A percentile compares a stretch with the other conserved stretches of the same genome.
These are phyloP conservation scores for Tylopilus felleus DNA, from an alignment of 768 basidiomycete genomes.

Conservation along the genomic window DNA sequence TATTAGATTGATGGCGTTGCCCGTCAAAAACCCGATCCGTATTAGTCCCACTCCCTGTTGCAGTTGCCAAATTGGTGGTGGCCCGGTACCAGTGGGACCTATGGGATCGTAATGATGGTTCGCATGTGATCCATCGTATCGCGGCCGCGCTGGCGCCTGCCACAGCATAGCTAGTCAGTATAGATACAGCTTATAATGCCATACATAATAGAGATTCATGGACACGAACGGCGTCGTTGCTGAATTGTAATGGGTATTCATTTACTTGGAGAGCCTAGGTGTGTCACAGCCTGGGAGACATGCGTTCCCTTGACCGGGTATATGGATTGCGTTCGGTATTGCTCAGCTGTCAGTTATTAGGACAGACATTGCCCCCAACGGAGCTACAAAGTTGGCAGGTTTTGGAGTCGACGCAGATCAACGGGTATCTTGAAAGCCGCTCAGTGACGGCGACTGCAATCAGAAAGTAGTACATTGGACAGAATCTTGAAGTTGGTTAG, in stretches of 20 bases:
- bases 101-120: conserved; percentile 17
- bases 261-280: neutral
- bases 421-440: neutral
- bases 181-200: conserved; percentile 21
- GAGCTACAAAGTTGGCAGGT: neutral
- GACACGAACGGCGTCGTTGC: neutral
- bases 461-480: neutral
- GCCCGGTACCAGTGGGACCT: conserved; percentile 10
- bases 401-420: neutral
- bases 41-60: conserved; percentile 51
- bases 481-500: too few species aligned
- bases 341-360: too few species aligned
- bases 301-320: neutral
- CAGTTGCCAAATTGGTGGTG: conserved; percentile 28
- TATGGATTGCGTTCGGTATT: neutral
- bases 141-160: conserved; percentile 25
- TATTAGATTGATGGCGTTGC: conserved; percentile 61
- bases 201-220: conserved; percentile 18
- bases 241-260: neutral
- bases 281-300: neutral
- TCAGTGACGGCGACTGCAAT: neutral
- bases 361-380: neutral
- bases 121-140: conserved; percentile 2
- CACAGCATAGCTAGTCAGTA: conserved; percentile 10
- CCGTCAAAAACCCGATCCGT: conserved; percentile 68